Evolutionary conservation across 2,329 filamentous ascomycete species (phyloP).

Genomic region (Scopulariopsis brevicaulis): DNA sequence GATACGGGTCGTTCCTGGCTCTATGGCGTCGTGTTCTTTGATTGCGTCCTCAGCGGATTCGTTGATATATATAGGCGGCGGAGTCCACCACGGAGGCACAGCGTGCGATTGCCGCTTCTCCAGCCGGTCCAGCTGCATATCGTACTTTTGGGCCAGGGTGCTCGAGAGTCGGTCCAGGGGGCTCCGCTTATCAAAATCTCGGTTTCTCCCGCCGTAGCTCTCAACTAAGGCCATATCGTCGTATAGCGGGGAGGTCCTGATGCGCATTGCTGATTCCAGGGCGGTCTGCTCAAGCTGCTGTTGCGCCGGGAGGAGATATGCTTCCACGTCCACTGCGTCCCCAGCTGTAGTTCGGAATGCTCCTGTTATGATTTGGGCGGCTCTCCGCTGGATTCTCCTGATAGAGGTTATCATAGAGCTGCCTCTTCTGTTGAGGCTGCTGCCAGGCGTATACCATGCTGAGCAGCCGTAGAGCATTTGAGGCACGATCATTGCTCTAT

Average conservation of each 20-base stretch:
- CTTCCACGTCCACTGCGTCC: conserved; percentile 14
- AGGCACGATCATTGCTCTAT: too few species aligned
- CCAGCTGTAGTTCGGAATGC: conserved; percentile 13
- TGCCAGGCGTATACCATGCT: too few species aligned
- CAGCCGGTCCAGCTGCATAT: conserved; percentile 6
- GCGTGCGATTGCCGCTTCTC: conserved; percentile 6
- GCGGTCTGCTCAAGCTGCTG: conserved; percentile 11
- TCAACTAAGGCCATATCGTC: conserved; percentile 5
- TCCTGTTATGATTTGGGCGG: too few species aligned
- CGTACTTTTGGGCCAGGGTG: conserved; percentile 6
- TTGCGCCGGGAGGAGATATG: conserved; percentile 12
- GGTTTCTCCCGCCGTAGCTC: not conserved
- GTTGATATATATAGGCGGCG: not conserved
- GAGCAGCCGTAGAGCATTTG: too few species aligned
- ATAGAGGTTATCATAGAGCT: too few species aligned
- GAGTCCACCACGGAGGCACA: conserved; percentile 4
- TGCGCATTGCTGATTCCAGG: conserved; percentile 12
- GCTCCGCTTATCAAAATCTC: conserved; percentile 1
- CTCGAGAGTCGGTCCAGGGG: conserved; percentile 6
- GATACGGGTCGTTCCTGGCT: conserved; percentile 8
- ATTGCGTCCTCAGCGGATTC: conserved; percentile 2
- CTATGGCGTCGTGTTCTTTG: conserved; percentile 6
- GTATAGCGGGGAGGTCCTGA: conserved; percentile 9
- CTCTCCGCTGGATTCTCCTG: too few species aligned
- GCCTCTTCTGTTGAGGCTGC: too few species aligned